Percentiles rank a stretch among this genome's conserved stretches.
These are phyloP conservation scores for Termitomyces sp. DNA, from an alignment of 768 basidiomycete genomes.

Conservation along the genomic window DNA sequence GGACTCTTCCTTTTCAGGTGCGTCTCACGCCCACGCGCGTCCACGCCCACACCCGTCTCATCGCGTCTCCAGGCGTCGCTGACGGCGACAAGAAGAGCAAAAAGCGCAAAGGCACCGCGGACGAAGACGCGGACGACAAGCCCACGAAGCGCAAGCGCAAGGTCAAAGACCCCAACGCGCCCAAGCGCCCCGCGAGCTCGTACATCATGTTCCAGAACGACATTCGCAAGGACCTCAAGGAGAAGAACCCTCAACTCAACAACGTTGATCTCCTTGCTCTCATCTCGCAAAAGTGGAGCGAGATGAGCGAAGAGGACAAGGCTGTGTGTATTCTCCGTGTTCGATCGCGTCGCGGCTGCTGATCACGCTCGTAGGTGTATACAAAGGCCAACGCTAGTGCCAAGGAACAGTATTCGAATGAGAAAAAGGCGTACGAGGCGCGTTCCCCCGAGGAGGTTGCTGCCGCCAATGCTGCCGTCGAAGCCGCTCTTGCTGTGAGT, in stretches of 20 bases:
- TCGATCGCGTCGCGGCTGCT: background rate
- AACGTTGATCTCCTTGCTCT: constrained; percentile 69
- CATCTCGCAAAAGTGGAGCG: constrained; percentile 73
- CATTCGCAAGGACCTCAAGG: constrained; percentile 69
- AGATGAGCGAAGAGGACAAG: constrained; percentile 64
- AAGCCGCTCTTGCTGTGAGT: constrained; percentile 34
- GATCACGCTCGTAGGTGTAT: constrained; percentile 40
- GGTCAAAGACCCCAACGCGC: constrained; percentile 88
- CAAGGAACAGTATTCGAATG: constrained; percentile 59
- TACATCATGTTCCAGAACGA: constrained; percentile 96
- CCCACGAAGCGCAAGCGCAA: constrained; percentile 60
- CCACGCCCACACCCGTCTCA: constrained; percentile 11
- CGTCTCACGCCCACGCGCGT: background rate
- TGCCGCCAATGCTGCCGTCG: constrained; percentile 39
- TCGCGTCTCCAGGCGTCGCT: constrained; percentile 13
- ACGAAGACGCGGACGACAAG: constrained; percentile 32
- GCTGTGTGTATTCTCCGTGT: constrained; percentile 47
- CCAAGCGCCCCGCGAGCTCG: constrained; percentile 88
- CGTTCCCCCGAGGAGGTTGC: constrained; percentile 43
- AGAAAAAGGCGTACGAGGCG: constrained; percentile 63
- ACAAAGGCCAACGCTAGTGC: constrained; percentile 45
- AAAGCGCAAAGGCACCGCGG: constrained; percentile 50
- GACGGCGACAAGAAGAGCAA: constrained; percentile 23
- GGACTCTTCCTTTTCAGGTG: constrained; percentile 18
- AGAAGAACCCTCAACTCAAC: constrained; percentile 53